Percentiles rank a stretch among this genome's conserved stretches.
Conservation (phyloP, 768 basidiomycete genomes). For the Tricholoma flavovirens region DNA sequence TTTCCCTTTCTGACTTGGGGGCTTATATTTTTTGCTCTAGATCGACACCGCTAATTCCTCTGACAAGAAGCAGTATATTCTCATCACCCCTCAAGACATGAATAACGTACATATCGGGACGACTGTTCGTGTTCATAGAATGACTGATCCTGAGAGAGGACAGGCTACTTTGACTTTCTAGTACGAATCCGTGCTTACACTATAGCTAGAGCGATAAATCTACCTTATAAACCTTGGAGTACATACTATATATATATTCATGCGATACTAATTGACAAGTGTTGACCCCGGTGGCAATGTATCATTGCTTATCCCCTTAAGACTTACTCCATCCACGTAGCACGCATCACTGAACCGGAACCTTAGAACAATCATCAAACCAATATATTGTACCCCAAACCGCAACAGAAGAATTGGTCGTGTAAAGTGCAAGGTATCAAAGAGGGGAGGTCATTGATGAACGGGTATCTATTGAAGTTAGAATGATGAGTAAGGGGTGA, state of each 20-base stretch:
- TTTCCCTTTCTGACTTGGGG: neutral
- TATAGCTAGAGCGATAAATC: neutral
- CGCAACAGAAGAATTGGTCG: neutral
- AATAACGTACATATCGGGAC: slow-evolving; percentile 61
- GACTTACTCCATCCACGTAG: too few relatives aligned
- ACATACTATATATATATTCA: neutral
- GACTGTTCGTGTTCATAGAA: slow-evolving; percentile 68
- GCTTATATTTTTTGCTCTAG: slow-evolving; percentile 30
- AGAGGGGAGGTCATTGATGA: neutral
- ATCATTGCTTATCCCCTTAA: too few relatives aligned
- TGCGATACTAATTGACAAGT: neutral
- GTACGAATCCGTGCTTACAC: neutral
- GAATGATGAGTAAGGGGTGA: neutral
- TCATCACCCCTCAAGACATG: slow-evolving; percentile 97
- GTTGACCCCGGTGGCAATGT: neutral
- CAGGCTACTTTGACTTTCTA: slow-evolving; percentile 27
- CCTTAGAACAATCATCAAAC: neutral
- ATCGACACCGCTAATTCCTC: slow-evolving; percentile 86
- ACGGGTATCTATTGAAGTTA: neutral
- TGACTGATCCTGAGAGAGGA: slow-evolving; percentile 75
- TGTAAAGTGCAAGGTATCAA: neutral
- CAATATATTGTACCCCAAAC: neutral
- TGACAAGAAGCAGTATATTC: slow-evolving; percentile 86
- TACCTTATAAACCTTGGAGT: neutral
- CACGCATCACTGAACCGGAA: too few relatives aligned